Conservation (phyloP, 331 rosid genomes). For the Rhamnella rubrinervis region DNA sequence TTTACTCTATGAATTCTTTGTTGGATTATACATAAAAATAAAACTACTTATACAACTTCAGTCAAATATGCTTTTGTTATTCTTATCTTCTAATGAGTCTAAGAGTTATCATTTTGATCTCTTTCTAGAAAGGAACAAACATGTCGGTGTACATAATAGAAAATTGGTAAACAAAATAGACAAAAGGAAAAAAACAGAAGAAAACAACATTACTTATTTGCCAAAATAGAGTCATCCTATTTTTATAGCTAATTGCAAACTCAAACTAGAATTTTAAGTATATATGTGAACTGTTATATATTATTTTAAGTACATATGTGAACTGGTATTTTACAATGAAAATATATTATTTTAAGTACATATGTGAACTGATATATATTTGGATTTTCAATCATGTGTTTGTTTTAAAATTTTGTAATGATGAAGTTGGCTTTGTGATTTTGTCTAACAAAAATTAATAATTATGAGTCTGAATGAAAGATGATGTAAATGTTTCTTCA, state of each 20-base stretch:
- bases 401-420: too few relatives aligned
- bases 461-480: too few relatives aligned
- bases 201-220: not conserved
- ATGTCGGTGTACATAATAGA: not conserved
- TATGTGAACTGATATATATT: too few relatives aligned
- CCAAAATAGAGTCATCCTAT: not conserved
- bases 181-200: not conserved
- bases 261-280: conserved; percentile 19
- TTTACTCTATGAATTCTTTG: too few relatives aligned
- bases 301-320: too few relatives aligned
- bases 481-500: too few relatives aligned
- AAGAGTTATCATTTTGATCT: not conserved
- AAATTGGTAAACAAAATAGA: not conserved
- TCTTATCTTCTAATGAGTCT: not conserved
- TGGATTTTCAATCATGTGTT: too few relatives aligned
- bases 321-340: too few relatives aligned
- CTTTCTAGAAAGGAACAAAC: not conserved
- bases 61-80: not conserved
- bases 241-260: conserved; percentile 15
- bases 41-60: not conserved
- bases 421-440: too few relatives aligned
- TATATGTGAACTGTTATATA: too few relatives aligned
- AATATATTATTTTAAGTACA: too few relatives aligned
- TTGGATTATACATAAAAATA: not conserved
- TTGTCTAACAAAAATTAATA: too few relatives aligned